Percentiles rank a stretch among this genome's conserved stretches.
phyloP scores from a whole-genome alignment of 2,329 filamentous ascomycete genomes.

The Pyrenophora tritici-repentis region DNA sequence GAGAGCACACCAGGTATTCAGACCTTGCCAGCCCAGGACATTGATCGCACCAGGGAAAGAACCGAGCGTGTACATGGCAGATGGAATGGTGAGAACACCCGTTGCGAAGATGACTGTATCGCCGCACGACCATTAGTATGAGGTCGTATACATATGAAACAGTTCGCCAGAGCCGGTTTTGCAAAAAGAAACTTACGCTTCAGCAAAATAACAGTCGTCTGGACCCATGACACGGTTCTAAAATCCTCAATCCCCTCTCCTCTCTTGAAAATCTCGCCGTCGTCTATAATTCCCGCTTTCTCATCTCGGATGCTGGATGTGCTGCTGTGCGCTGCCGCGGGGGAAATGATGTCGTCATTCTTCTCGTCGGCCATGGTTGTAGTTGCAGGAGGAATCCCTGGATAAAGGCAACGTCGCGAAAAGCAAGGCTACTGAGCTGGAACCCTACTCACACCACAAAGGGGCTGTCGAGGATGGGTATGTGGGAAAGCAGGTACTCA shows the following conservation, averaged over 20 bases:
- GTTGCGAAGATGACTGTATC: constrained; percentile 54
- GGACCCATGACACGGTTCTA: constrained; percentile 59
- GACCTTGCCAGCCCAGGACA: constrained; percentile 54
- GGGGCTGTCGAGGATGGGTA: too few species aligned
- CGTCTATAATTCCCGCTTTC: constrained; percentile 37
- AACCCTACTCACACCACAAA: too few species aligned
- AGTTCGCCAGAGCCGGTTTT: too few species aligned
- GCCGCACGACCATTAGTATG: not conserved
- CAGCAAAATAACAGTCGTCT: constrained; percentile 58
- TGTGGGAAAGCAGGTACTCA: too few species aligned
- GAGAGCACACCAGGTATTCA: constrained; percentile 57
- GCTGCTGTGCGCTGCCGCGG: constrained; percentile 20
- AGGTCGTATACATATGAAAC: not conserved
- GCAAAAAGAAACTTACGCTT: constrained; percentile 44
- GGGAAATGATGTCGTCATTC: constrained; percentile 29
- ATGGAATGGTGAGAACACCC: constrained; percentile 57
- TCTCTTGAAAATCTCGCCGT: constrained; percentile 58
- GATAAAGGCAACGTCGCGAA: not conserved
- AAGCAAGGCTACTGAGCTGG: too few species aligned
- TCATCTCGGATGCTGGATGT: constrained; percentile 25
- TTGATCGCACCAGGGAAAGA: constrained; percentile 55
- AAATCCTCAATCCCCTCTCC: constrained; percentile 57
- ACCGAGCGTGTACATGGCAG: constrained; percentile 54
- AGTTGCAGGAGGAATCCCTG: not conserved
- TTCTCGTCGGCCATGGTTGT: constrained; percentile 31